Percentiles rank a stretch among this genome's conserved stretches.
Evolutionary conservation across 1,139 yeast species (phyloP).

Genomic region (Taiozyma sp.): DNA sequence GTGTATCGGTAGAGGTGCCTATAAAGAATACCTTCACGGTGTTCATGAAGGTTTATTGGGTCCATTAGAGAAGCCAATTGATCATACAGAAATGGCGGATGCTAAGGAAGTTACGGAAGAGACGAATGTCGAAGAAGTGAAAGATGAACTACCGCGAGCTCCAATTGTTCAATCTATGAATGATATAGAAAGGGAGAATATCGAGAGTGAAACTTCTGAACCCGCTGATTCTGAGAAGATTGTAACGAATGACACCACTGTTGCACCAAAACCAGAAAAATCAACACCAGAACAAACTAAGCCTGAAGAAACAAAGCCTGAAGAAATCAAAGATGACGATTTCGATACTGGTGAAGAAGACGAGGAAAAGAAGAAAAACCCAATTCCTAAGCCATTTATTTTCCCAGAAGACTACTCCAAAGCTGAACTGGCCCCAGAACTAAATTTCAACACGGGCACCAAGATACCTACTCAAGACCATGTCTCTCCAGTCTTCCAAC

Average conservation of each 20-base stretch:
- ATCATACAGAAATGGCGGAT: constrained; percentile 10
- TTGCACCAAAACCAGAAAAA: not conserved
- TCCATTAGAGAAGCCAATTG: constrained; percentile 66
- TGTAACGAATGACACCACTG: not conserved
- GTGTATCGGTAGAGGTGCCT: constrained; percentile 94
- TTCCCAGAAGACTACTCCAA: constrained; percentile 46
- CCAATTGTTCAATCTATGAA: not conserved
- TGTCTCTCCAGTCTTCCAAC: constrained; percentile 60
- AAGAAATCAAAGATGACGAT: not conserved
- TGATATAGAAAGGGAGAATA: not conserved
- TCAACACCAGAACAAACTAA: not conserved
- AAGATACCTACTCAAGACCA: constrained; percentile 28
- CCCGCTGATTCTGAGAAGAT: not conserved
- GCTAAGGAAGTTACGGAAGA: constrained; percentile 5
- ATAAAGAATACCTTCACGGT: constrained; percentile 86
- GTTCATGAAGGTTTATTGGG: constrained; percentile 94
- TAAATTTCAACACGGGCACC: constrained; percentile 26
- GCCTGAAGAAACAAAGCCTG: not conserved
- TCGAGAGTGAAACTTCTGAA: constrained; percentile 1
- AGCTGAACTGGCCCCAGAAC: constrained; percentile 58
- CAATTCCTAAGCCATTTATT: constrained; percentile 62
- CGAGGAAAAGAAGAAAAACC: constrained; percentile 33
- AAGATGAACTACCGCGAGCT: constrained; percentile 8
- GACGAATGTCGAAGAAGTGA: constrained; percentile 1
- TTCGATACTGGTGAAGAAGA: constrained; percentile 4